phyloP scores from a whole-genome alignment of 2,329 filamentous ascomycete species.

The Colletotrichum trifolii region DNA sequence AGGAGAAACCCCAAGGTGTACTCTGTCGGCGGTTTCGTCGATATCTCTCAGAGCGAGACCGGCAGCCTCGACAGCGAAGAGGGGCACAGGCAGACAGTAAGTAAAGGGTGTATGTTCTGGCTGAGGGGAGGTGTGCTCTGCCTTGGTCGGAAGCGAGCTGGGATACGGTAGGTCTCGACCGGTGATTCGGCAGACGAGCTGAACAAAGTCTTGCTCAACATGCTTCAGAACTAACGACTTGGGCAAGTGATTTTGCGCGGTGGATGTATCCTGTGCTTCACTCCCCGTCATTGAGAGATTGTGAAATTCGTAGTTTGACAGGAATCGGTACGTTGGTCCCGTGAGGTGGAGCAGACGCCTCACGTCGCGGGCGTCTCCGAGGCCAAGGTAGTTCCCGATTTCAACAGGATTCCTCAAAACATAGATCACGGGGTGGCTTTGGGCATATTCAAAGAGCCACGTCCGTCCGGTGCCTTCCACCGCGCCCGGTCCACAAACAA shows the following conservation, averaged over 20 bases:
- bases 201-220: constrained; percentile 75
- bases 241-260: constrained; percentile 44
- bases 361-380: constrained; percentile 65
- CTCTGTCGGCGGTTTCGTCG: constrained; percentile 74
- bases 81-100: constrained; percentile 71
- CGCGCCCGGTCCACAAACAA: constrained; percentile 73
- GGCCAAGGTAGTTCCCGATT: constrained; percentile 70
- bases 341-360: constrained; percentile 68
- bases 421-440: constrained; percentile 76
- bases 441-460: constrained; percentile 70
- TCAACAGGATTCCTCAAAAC: constrained; percentile 72
- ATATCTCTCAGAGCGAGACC: constrained; percentile 70
- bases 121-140: constrained; percentile 68
- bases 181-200: constrained; percentile 69
- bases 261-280: no score
- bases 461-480: constrained; percentile 71
- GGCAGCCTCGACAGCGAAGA: constrained; percentile 65
- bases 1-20: constrained; percentile 65
- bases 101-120: constrained; percentile 72
- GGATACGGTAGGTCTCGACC: constrained; percentile 63
- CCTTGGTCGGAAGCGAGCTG: constrained; percentile 64
- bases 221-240: constrained; percentile 74
- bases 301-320: constrained; percentile 81
- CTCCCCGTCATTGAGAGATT: constrained; percentile 63
- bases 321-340: constrained; percentile 69